Evolutionary conservation across 805 yeast species (phyloP).

Genomic region (Monosporozyma aerobia): DNA sequence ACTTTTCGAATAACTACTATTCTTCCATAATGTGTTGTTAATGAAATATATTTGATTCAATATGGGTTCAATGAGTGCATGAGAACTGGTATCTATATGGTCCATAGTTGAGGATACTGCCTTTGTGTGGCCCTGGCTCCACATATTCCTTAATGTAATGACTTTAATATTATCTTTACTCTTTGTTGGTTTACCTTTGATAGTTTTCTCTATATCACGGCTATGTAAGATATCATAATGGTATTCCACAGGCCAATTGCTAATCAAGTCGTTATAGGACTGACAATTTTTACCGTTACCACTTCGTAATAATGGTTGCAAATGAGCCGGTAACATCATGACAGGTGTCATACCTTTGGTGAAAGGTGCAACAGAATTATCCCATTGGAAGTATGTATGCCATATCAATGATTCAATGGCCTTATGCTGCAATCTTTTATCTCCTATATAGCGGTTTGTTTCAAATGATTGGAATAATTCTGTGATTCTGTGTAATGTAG

Average conservation of each 20-base stretch:
- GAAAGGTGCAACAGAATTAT: background rate
- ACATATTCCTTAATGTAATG: background rate
- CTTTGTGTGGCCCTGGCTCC: background rate
- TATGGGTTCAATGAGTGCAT: background rate
- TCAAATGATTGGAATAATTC: background rate
- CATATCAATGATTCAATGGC: background rate
- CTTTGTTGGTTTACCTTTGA: background rate
- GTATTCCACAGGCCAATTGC: conserved; percentile 7
- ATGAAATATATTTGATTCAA: background rate
- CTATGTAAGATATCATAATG: conserved; percentile 1
- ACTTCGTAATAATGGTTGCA: conserved; percentile 3
- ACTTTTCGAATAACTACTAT: background rate
- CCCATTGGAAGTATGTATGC: conserved; percentile 4
- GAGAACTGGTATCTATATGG: background rate
- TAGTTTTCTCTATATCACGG: background rate
- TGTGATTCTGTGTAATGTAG: background rate
- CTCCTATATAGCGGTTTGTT: background rate
- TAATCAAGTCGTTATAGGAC: background rate
- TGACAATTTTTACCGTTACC: background rate
- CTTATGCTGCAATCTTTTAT: background rate
- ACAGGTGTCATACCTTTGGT: background rate
- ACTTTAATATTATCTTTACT: background rate
- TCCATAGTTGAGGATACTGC: background rate
- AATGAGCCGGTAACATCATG: conserved; percentile 1
- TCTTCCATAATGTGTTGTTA: background rate